Evolutionary conservation across 495 filamentous ascomycete species (phyloP).

Genomic region (Lasiosphaeris hirsuta): DNA sequence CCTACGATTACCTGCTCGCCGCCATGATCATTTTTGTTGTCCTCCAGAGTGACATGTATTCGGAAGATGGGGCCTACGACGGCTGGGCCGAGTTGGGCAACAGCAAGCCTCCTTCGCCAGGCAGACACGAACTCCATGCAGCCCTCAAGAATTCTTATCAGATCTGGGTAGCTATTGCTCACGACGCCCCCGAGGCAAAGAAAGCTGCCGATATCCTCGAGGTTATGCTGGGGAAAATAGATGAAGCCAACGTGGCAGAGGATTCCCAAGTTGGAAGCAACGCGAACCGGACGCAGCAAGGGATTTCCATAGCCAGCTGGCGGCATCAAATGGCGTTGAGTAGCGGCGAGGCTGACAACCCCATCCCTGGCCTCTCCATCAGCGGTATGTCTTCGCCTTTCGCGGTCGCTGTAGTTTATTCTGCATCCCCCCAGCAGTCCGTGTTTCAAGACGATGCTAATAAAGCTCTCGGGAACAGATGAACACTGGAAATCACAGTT

Average conservation of each 20-base stretch:
- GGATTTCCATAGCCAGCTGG: not conserved
- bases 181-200: slow-evolving; percentile 15
- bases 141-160: slow-evolving; percentile 28
- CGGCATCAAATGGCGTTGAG: not conserved
- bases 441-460: no score
- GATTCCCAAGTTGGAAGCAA: not conserved
- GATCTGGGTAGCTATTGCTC: slow-evolving; percentile 27
- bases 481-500: not conserved
- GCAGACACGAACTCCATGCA: slow-evolving; percentile 26
- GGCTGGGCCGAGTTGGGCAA: slow-evolving; percentile 22
- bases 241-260: not conserved
- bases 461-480: not conserved
- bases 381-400: not conserved
- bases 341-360: not conserved
- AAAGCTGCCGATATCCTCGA: slow-evolving; percentile 23
- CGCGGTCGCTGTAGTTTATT: not conserved
- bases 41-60: slow-evolving; percentile 33
- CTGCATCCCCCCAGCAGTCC: no score
- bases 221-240: slow-evolving; percentile 23
- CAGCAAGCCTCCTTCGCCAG: slow-evolving; percentile 15
- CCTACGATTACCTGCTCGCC: slow-evolving; percentile 49
- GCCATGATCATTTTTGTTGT: slow-evolving; percentile 45
- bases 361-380: not conserved
- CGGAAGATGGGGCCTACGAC: slow-evolving; percentile 20
- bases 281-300: not conserved